Conservation (phyloP, 2,329 filamentous ascomycete species). For the Neocucurbitaria cava region DNA sequence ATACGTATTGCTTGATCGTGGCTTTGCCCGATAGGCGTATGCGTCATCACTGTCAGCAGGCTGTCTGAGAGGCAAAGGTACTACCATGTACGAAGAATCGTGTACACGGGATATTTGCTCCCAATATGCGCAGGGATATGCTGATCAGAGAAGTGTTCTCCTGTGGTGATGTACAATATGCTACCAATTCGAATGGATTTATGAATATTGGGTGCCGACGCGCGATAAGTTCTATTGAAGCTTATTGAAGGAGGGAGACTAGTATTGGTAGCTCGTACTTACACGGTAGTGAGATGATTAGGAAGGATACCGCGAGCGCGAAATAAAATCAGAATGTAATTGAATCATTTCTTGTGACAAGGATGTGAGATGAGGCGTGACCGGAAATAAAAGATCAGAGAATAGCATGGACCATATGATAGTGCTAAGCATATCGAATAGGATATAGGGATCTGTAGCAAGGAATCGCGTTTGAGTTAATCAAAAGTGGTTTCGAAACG, state of each 20-base stretch:
- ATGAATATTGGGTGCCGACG: too few relatives aligned
- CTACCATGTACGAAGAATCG: neutral
- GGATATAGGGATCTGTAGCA: conserved; percentile 1
- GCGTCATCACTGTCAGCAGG: neutral
- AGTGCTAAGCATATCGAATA: neutral
- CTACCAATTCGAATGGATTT: too few relatives aligned
- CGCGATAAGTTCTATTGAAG: too few relatives aligned
- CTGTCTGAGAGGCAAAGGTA: neutral
- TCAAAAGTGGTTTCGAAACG: conserved; percentile 14
- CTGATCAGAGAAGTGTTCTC: too few relatives aligned
- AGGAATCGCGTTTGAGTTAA: conserved; percentile 1
- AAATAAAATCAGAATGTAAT: conserved; percentile 9
- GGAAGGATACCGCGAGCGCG: too few relatives aligned
- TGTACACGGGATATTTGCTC: too few relatives aligned
- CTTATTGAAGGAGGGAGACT: too few relatives aligned
- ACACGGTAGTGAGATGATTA: too few relatives aligned
- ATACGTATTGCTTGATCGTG: neutral
- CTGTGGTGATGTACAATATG: too few relatives aligned
- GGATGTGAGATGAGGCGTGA: neutral
- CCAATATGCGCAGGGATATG: too few relatives aligned
- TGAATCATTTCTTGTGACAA: neutral
- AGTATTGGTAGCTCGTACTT: too few relatives aligned
- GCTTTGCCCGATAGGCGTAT: neutral
- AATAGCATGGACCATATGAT: conserved; percentile 9
- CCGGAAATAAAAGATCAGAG: neutral